Conservation (phyloP, 176 grass and related monocot genomes). For the Dactylis glomerata region DNA sequence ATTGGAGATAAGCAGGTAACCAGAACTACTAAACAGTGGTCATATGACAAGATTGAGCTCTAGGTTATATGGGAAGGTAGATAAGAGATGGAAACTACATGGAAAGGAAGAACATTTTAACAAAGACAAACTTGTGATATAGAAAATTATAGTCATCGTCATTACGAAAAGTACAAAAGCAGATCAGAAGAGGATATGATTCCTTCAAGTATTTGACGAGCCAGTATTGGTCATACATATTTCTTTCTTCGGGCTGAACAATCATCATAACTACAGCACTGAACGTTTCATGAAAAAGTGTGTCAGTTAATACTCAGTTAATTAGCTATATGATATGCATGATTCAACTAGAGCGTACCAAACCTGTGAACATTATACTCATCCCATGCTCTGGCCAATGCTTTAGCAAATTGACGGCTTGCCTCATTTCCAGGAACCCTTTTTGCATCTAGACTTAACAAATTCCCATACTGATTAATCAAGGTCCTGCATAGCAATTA, state of each 20-base stretch:
- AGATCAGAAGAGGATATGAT: constrained; percentile 76
- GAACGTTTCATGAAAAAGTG: constrained; percentile 23
- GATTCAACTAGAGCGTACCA: constrained; percentile 24
- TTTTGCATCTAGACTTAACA: constrained; percentile 56
- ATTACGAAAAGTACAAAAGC: neutral
- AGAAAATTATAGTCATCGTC: neutral
- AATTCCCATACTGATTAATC: constrained; percentile 53
- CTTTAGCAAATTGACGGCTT: constrained; percentile 52
- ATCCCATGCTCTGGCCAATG: constrained; percentile 73
- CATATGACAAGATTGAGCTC: constrained; percentile 11
- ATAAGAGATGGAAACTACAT: neutral
- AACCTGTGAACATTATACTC: constrained; percentile 78
- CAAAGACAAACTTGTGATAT: neutral
- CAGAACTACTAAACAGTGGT: neutral
- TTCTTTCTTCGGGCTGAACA: constrained; percentile 90
- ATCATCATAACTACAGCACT: constrained; percentile 92
- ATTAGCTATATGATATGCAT: constrained; percentile 12
- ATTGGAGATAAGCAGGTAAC: neutral
- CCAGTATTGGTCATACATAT: constrained; percentile 99
- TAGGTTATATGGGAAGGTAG: neutral
- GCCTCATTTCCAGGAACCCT: constrained; percentile 78
- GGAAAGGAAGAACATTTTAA: neutral
- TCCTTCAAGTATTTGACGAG: constrained; percentile 66
- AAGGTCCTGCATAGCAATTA: constrained; percentile 59
- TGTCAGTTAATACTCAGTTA: constrained; percentile 12